Evolutionary conservation across 352 stramenopile genomes (phyloP).

Genomic region (Globisporangium nodosum): DNA sequence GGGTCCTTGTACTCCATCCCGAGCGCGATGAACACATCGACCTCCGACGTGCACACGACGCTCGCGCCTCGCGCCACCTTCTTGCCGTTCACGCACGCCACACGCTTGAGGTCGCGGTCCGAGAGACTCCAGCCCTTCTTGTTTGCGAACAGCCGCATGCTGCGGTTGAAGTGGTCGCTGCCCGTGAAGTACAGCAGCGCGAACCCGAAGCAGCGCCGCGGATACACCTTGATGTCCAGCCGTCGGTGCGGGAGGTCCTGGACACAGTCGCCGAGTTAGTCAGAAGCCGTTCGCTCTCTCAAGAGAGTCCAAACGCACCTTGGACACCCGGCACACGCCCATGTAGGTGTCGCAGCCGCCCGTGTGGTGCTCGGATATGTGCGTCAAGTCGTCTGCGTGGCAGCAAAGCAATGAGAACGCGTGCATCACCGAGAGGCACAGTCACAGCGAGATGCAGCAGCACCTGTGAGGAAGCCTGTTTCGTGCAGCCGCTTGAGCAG

Average conservation of each 20-base stretch:
- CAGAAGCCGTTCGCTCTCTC: no score
- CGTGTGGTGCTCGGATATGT: constrained; percentile 46
- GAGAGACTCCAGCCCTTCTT: constrained; percentile 78
- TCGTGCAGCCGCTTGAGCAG: constrained; percentile 59
- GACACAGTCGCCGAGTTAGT: not conserved
- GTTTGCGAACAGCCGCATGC: constrained; percentile 74
- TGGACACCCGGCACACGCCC: constrained; percentile 67
- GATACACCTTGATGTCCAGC: constrained; percentile 87
- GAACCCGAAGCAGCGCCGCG: constrained; percentile 70
- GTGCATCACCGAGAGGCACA: no score
- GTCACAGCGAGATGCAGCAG: not conserved
- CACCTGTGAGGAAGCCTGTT: constrained; percentile 60
- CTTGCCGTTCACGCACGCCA: constrained; percentile 47
- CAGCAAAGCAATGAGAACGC: not conserved
- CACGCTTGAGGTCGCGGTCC: constrained; percentile 56
- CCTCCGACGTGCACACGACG: constrained; percentile 74
- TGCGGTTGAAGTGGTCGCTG: constrained; percentile 89
- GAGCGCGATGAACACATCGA: constrained; percentile 82
- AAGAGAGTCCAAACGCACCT: constrained; percentile 21
- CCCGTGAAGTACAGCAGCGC: constrained; percentile 90
- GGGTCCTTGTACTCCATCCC: constrained; percentile 82
- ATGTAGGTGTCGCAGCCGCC: constrained; percentile 79
- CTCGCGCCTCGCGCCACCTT: constrained; percentile 61
- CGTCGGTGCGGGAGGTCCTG: constrained; percentile 51
- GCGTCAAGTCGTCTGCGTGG: constrained; percentile 55